Evolutionary conservation across 805 yeast genomes (phyloP).

Genomic region (Tetrapisispora namnaoensis): DNA sequence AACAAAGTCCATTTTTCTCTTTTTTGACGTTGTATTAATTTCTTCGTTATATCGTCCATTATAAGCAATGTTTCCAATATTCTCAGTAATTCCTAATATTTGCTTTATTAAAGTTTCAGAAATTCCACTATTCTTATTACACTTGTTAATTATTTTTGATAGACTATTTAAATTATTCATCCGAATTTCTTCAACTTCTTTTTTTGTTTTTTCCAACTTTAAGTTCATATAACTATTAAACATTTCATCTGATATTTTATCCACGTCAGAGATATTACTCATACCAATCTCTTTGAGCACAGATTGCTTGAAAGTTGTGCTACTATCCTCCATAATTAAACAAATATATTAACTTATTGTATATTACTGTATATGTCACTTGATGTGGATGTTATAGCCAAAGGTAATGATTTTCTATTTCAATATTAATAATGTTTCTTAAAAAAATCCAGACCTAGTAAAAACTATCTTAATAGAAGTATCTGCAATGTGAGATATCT

Average conservation of each 20-base stretch:
- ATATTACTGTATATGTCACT: too few relatives aligned
- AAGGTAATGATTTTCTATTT: too few relatives aligned
- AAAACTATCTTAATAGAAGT: too few relatives aligned
- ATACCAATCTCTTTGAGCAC: constrained; percentile 3
- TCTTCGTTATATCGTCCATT: background rate
- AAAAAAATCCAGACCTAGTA: too few relatives aligned
- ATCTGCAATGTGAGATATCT: too few relatives aligned
- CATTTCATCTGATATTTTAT: constrained; percentile 4
- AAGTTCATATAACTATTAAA: constrained; percentile 12
- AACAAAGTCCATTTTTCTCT: background rate
- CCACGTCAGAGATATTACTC: background rate
- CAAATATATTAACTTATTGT: too few relatives aligned
- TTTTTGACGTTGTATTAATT: background rate
- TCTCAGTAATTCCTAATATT: constrained; percentile 7
- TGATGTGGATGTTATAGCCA: too few relatives aligned
- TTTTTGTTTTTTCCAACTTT: constrained; percentile 13
- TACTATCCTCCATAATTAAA: background rate
- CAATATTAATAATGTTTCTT: too few relatives aligned
- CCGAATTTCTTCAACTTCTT: constrained; percentile 14
- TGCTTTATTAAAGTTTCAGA: constrained; percentile 9
- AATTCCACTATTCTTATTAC: constrained; percentile 11
- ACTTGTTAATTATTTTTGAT: constrained; percentile 13
- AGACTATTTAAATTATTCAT: constrained; percentile 14
- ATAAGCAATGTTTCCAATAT: background rate
- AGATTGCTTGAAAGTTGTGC: background rate